These are phyloP conservation scores for Quercus gilva DNA, from an alignment of 306 rosid genomes.

Conservation along the genomic window DNA sequence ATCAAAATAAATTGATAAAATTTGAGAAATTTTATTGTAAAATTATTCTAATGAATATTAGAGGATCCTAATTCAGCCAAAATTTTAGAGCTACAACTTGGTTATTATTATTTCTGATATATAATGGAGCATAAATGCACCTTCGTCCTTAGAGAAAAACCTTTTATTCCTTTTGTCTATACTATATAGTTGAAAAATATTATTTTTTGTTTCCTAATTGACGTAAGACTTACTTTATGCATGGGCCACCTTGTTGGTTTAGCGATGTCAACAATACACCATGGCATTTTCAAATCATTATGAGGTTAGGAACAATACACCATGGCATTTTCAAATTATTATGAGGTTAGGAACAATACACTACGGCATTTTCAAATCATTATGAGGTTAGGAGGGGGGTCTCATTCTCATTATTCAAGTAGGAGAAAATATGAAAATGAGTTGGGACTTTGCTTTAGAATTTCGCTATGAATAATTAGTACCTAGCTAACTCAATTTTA, in stretches of 20 bases:
- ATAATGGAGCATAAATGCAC: no score
- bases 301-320: background rate
- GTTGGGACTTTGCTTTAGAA: conserved; percentile 24
- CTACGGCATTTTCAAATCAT: background rate
- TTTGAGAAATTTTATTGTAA: no score
- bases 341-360: background rate
- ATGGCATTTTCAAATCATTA: background rate
- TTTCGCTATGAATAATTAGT: background rate
- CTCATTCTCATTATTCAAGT: background rate
- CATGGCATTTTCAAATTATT: background rate
- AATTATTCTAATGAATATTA: no score
- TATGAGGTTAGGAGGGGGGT: background rate
- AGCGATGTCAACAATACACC: background rate
- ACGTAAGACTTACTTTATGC: background rate
- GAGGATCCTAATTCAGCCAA: no score
- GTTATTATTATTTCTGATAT: no score
- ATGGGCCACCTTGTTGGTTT: background rate
- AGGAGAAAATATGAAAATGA: background rate
- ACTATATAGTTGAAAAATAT: background rate
- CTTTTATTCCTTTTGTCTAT: background rate
- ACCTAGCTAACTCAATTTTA: background rate
- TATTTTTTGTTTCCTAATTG: background rate
- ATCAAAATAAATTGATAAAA: no score
- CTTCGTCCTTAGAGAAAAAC: no score
- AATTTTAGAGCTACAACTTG: no score